Base-by-base conservation (phyloP, 139 green algal genomes). In the Chlamydomonas sphaeroides region DNA sequence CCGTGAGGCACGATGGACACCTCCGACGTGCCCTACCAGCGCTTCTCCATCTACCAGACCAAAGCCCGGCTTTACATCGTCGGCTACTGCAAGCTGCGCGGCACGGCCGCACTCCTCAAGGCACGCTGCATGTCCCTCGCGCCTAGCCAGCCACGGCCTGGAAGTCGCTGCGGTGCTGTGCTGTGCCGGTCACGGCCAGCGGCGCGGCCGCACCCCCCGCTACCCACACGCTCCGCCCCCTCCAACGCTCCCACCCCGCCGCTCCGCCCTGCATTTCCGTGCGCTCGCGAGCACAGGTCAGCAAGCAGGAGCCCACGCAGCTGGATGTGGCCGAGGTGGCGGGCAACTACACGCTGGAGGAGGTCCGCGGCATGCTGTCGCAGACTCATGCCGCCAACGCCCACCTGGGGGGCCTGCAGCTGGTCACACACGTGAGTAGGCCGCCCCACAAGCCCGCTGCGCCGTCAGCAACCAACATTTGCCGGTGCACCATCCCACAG, bases 261-360 rank as follows among this genome's bases (percentile, higher is more conserved):
- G 33, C 17, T 42, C 33, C 63, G 5, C 63, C 32, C 15, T 2
- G 5, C 65, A 7, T 30, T 28, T 75, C 65, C 2, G 45, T 32
- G 3, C 95, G 84, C 75, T 35, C 72, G 0, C 30, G 94, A 10
- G 56, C 95, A 1, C 92, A 94, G 78, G 79, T 96, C 32, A 84
- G 72, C n/a, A 84, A 91, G 38, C 73, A 85, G 78, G 73, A 86
- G 70, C 59, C 41, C 25, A 53, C 67, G 14, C 45, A 73, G 42
- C 82, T 96, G 33, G 72, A 92, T 57, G 90, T 85, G 1, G 61
- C 67, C 0, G 92, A 95, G 68, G 92, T 96, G 65, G 83, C 89
- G 23, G 78, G 81, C 1, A 42, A 61, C 0, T 96, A 96, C 82
- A 89, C 75, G 18, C 84, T 86, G 80, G 53, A 75, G 8, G 86